Percentiles rank a stretch among this genome's conserved stretches.
Conservation (phyloP, 306 rosid genomes). For the Ormosia emarginata region DNA sequence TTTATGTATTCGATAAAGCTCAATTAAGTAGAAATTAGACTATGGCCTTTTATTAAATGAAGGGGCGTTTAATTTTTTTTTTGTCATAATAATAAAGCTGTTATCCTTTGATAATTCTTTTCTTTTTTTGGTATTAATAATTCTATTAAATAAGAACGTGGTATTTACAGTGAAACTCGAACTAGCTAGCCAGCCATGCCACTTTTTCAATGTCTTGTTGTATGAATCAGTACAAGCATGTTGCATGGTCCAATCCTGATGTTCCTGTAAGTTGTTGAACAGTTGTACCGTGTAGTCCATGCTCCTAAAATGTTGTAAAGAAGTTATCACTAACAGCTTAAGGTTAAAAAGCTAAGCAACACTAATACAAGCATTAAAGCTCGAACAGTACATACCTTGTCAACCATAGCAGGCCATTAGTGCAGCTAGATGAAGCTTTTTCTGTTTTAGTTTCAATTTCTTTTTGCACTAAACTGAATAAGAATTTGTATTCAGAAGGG, state of each 20-base stretch:
- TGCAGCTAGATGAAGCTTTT: conserved; percentile 61
- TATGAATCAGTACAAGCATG: conserved; percentile 72
- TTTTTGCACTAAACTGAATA: conserved; percentile 48
- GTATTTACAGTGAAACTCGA: conserved; percentile 57
- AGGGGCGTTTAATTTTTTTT: not conserved
- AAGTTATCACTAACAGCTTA: not conserved
- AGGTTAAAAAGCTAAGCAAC: not conserved
- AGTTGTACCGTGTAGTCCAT: conserved; percentile 68
- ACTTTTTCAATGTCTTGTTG: conserved; percentile 58
- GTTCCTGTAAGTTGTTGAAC: conserved; percentile 65
- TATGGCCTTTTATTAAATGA: not conserved
- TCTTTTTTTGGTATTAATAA: no score
- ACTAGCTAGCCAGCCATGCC: conserved; percentile 73
- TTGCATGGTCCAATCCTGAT: conserved; percentile 68
- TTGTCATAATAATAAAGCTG: not conserved
- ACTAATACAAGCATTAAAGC: not conserved
- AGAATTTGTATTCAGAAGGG: conserved; percentile 39
- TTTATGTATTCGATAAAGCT: not conserved
- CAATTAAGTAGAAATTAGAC: not conserved
- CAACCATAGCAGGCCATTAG: conserved; percentile 76
- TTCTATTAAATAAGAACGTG: not conserved
- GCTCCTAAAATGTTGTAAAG: not conserved
- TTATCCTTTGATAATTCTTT: not conserved
- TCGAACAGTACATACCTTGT: conserved; percentile 47
- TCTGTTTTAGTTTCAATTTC: conserved; percentile 62